Percentiles rank a stretch among this genome's conserved stretches.
These are phyloP conservation scores for Medicago truncatula DNA, from an alignment of 306 rosid species.

Conservation along the genomic window MtrunA17r5.0-ANR NC_053046.1:10341001-10341500, in stretches of 20 bases:
- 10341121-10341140: constrained; percentile 37
- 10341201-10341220: constrained; percentile 1
- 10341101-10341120: constrained; percentile 16
- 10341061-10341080: constrained; percentile 6
- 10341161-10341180: neutral
- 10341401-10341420: no score
- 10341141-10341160: neutral
- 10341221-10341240: constrained; percentile 41
- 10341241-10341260: constrained; percentile 17
- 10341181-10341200: constrained; percentile 7
- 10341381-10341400: no score
- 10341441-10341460: no score
- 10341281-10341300: constrained; percentile 7
- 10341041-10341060: constrained; percentile 35
- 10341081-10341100: constrained; percentile 1
- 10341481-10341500: no score
- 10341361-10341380: neutral
- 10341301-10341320: neutral
- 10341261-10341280: constrained; percentile 25
- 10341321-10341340: constrained; percentile 3
- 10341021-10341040: neutral
- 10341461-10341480: no score
- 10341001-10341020: neutral
- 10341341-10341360: neutral
- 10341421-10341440: no score